Conservation (phyloP, 768 basidiomycete genomes). For the Lactarius tabidus region DNA sequence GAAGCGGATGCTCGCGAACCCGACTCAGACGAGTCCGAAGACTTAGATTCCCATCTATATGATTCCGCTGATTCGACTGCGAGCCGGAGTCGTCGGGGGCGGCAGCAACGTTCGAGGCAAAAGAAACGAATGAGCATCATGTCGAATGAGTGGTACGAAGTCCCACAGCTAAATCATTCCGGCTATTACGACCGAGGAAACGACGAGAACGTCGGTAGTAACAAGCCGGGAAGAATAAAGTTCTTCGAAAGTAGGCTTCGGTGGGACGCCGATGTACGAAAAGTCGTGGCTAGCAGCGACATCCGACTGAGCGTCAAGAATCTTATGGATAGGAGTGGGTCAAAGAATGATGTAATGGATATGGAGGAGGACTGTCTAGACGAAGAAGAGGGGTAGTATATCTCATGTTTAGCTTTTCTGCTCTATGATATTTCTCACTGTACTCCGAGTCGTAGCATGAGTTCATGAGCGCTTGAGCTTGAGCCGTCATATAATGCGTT, state of each 20-base stretch:
- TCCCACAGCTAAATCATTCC: conserved; percentile 42
- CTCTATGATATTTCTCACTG: neutral
- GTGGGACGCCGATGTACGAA: conserved; percentile 26
- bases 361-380: conserved; percentile 23
- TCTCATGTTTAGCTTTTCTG: neutral
- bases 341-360: conserved; percentile 21
- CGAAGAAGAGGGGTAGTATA: conserved; percentile 19
- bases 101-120: conserved; percentile 31
- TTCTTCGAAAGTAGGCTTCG: conserved; percentile 25
- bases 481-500: no score
- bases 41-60: conserved; percentile 27
- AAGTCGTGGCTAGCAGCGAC: conserved; percentile 18
- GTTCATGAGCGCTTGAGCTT: no score
- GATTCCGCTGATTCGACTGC: conserved; percentile 43
- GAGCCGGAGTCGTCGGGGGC: conserved; percentile 28
- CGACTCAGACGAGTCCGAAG: conserved; percentile 32
- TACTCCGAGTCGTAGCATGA: no score
- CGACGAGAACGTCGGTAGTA: conserved; percentile 28
- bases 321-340: conserved; percentile 24
- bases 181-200: conserved; percentile 40
- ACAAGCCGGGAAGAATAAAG: conserved; percentile 3
- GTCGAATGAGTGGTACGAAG: conserved; percentile 55
- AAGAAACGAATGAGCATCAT: conserved; percentile 66
- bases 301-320: conserved; percentile 23
- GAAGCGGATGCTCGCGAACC: conserved; percentile 29